phyloP scores from a whole-genome alignment of 306 rosid species.

The Citrullus mucosospermus region DNA sequence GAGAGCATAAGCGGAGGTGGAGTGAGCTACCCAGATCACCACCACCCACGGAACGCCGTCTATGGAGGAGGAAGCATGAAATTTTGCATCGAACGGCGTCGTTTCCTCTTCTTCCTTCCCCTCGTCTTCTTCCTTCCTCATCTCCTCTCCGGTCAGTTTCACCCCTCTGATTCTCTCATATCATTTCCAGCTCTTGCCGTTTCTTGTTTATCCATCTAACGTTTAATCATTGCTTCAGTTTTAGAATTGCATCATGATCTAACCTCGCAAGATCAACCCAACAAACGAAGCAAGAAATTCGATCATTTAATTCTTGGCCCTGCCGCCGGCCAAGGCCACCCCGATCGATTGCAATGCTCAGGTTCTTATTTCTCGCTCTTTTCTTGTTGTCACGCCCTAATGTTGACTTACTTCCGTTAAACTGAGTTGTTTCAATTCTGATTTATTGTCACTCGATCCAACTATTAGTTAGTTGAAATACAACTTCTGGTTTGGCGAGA shows the following conservation, averaged over 20 bases:
- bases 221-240: slow-evolving; percentile 23
- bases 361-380: slow-evolving; percentile 25
- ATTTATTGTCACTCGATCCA: neutral
- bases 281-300: slow-evolving; percentile 39
- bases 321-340: slow-evolving; percentile 82
- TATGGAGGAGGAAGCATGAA: slow-evolving; percentile 23
- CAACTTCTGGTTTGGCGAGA: neutral
- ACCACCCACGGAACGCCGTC: neutral
- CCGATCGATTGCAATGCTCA: slow-evolving; percentile 77
- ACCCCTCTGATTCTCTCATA: neutral
- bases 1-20: neutral
- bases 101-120: slow-evolving; percentile 52
- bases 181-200: neutral
- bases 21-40: neutral
- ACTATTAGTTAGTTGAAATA: neutral
- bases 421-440: neutral
- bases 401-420: neutral
- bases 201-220: neutral
- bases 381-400: neutral
- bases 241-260: slow-evolving; percentile 43
- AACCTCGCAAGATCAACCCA: slow-evolving; percentile 23
- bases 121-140: slow-evolving; percentile 48
- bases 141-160: slow-evolving; percentile 44
- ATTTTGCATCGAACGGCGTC: slow-evolving; percentile 49
- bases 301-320: slow-evolving; percentile 83